Percentiles rank a stretch among this genome's conserved stretches.
These are phyloP conservation scores for Pythium scleroteichum DNA, from an alignment of 352 stramenopile species.

Conservation along the genomic window DNA sequence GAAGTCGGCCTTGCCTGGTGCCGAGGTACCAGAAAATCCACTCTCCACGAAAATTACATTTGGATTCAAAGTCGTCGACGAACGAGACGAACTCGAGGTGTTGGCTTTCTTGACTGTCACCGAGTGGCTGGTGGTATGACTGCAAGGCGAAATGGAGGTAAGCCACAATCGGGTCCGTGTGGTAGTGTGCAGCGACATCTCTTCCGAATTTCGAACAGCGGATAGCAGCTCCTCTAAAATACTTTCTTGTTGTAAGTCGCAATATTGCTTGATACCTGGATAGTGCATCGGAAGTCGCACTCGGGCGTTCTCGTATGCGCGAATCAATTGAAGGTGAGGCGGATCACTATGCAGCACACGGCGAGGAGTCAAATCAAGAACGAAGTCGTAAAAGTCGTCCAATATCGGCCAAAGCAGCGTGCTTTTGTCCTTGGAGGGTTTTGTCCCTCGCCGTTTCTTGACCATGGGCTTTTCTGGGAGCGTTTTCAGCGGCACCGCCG, in stretches of 20 bases:
- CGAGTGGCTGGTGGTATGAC: conserved; percentile 16
- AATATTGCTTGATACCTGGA: conserved; percentile 55
- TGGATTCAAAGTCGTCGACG: conserved; percentile 31
- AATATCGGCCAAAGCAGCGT: conserved; percentile 72
- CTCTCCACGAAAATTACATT: conserved; percentile 74
- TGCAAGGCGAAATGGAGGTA: conserved; percentile 66
- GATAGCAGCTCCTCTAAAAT: conserved; percentile 73
- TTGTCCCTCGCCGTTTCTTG: conserved; percentile 12
- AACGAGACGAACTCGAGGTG: conserved; percentile 5
- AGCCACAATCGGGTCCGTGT: conserved; percentile 34
- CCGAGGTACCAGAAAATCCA: conserved; percentile 51
- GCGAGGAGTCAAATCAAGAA: conserved; percentile 61
- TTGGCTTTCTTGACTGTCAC: conserved; percentile 10
- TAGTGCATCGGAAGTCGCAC: conserved; percentile 47
- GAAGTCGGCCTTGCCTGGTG: conserved; percentile 45
- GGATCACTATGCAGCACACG: conserved; percentile 39
- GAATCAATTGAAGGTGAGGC: conserved; percentile 31
- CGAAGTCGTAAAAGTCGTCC: conserved; percentile 76
- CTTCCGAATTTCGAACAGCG: conserved; percentile 50
- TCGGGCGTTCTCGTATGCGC: conserved; percentile 20
- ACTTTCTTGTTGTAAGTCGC: conserved; percentile 49
- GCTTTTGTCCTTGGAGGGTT: conserved; percentile 39
- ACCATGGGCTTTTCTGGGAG: background rate
- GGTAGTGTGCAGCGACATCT: conserved; percentile 38
- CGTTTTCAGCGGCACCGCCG: background rate